These are phyloP conservation scores for Imleria badia DNA, from an alignment of 768 basidiomycete genomes.

Conservation along the genomic window DNA sequence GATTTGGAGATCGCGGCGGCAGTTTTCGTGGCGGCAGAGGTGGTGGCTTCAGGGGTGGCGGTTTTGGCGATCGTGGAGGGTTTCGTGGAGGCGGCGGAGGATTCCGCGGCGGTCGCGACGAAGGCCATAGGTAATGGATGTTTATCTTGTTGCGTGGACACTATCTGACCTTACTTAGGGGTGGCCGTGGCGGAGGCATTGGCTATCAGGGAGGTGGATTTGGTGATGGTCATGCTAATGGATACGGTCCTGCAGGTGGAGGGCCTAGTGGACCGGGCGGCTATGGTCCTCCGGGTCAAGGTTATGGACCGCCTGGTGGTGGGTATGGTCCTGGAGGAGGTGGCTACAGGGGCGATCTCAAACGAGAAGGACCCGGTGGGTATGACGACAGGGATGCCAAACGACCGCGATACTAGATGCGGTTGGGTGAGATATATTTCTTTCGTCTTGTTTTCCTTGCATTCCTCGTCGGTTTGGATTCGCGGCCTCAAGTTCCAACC, in stretches of 20 bases:
- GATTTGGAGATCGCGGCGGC: constrained; percentile 36
- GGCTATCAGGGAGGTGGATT: constrained; percentile 66
- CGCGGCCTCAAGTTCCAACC: constrained; percentile 24
- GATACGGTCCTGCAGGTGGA: constrained; percentile 52
- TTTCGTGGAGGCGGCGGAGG: constrained; percentile 40
- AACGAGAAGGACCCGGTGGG: constrained; percentile 71
- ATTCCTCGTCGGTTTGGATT: constrained; percentile 23
- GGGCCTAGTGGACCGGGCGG: constrained; percentile 43
- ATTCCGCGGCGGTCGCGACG: constrained; percentile 39
- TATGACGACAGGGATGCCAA: constrained; percentile 82
- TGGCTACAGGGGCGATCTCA: constrained; percentile 71
- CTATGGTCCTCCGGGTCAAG: constrained; percentile 39
- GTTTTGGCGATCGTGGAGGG: constrained; percentile 42
- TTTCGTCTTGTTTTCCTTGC: constrained; percentile 23
- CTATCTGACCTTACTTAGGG: constrained; percentile 36
- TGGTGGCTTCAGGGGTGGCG: constrained; percentile 47
- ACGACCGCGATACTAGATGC: constrained; percentile 73
- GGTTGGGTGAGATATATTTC: constrained; percentile 36
- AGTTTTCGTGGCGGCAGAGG: constrained; percentile 43
- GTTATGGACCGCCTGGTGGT: constrained; percentile 47
- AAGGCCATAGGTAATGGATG: constrained; percentile 50
- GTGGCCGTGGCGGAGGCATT: constrained; percentile 71
- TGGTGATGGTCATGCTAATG: constrained; percentile 51
- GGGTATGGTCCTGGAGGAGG: constrained; percentile 47
- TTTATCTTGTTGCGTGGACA: neutral